phyloP scores from a whole-genome alignment of 2,329 filamentous ascomycete genomes.

The Dryadomyces quercivorus region DNA sequence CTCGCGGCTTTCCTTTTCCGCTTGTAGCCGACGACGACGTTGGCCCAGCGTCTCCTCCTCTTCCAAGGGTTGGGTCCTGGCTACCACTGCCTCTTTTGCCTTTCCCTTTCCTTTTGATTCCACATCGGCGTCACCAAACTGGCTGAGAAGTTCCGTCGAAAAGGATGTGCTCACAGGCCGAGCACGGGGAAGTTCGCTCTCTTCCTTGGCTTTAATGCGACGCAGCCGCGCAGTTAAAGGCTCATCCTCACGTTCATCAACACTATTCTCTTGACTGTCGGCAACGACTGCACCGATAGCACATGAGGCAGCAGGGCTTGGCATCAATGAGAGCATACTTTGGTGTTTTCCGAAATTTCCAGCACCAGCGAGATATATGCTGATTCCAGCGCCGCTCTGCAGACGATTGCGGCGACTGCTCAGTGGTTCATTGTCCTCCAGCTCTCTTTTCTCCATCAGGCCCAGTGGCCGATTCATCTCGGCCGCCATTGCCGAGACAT shows the following conservation, averaged over 20 bases:
- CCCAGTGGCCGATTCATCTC: constrained; percentile 56
- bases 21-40: constrained; percentile 60
- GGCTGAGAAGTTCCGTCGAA: constrained; percentile 54
- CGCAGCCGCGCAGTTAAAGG: constrained; percentile 54
- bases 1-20: constrained; percentile 52
- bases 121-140: constrained; percentile 42
- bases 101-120: constrained; percentile 20
- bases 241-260: constrained; percentile 48
- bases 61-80: constrained; percentile 17
- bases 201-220: constrained; percentile 48
- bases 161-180: constrained; percentile 55
- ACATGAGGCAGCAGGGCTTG: constrained; percentile 10
- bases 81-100: constrained; percentile 11
- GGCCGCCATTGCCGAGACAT: constrained; percentile 33
- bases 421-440: constrained; percentile 88
- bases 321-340: constrained; percentile 29
- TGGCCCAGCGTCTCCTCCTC: constrained; percentile 73
- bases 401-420: constrained; percentile 65
- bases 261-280: neutral
- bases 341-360: constrained; percentile 23
- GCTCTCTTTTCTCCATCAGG: constrained; percentile 65
- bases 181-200: constrained; percentile 34
- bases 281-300: constrained; percentile 20
- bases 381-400: constrained; percentile 40
- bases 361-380: constrained; percentile 17